Base-by-base conservation (phyloP, 164 flowering plant genomes). In the Cinnamomum micranthum region DNA sequence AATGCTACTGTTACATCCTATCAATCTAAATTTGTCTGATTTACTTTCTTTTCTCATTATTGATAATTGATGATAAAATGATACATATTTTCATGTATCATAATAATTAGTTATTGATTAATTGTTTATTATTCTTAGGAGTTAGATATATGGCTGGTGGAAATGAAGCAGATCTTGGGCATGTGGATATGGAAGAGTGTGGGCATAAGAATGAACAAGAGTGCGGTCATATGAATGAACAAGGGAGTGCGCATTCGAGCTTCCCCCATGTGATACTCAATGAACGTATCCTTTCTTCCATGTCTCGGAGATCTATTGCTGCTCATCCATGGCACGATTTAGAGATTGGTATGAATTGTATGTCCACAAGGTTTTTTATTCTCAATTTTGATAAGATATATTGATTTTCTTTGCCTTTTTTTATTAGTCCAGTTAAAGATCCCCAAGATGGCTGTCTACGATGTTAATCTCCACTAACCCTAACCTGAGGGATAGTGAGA, bases 321-420 rank as follows among this genome's bases (percentile, higher is more conserved):
- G 97, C 98, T 74, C 98, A 94, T 82, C 98, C 98, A 0, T 94
- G 98, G 98, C 98, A 94, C 75, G 98, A 94, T 82, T 78, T 94
- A 59, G 96, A 92, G 75, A 92, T 94, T 77, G 98, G 98, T 94
- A 84, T 33, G 22, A 52, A 67, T 20, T 67, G 27, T 70, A 52
- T 12, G 51, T 2, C 9, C 62, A 23, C 55, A 50, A 41, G 4
- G 22, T 69, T 17, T 68, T 50, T 14, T 9, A 6, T 70, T 70
- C 63, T 52, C 41, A 70, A 24, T 3, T 70, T 28, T 25, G 70
- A 33, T 24, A n/a, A 17, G 24, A 25, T 25, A 52, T 27, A 25
- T 50, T 13, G 14, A 20, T 67, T 51, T 55, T n/a, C 66, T 71
- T 27, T 35, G 60, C n/a, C 7, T 55, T 55, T 55, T 14, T 14